phyloP scores from a whole-genome alignment of 1,284 basidiomycete genomes.

The Fomitiporia mediterranea region DNA sequence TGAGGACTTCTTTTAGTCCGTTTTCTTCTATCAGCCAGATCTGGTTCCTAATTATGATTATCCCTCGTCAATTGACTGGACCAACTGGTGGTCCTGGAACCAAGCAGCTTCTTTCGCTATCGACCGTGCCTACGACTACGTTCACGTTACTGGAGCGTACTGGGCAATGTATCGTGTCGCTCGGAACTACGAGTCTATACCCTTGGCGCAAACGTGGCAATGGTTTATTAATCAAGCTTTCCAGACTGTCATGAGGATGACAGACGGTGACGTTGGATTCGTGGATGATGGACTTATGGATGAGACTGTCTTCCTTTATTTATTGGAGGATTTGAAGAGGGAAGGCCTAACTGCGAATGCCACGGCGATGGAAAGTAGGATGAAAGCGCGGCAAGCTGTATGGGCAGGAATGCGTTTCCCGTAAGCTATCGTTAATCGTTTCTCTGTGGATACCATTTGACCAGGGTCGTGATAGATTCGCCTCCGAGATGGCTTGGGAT shows the following conservation, averaged over 20 bases:
- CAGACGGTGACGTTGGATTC: conserved; percentile 42
- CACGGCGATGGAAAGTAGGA: conserved; percentile 42
- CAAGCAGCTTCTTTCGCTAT: conserved; percentile 44
- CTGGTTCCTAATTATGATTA: conserved; percentile 45
- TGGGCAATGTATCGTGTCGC: conserved; percentile 57
- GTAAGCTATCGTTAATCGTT: conserved; percentile 31
- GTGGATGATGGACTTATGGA: conserved; percentile 51
- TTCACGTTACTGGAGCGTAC: conserved; percentile 53
- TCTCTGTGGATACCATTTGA: neutral
- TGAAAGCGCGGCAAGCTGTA: conserved; percentile 39
- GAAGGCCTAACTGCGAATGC: conserved; percentile 49
- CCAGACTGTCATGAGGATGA: conserved; percentile 45
- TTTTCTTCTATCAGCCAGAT: conserved; percentile 50
- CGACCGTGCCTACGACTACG: conserved; percentile 56
- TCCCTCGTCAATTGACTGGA: conserved; percentile 46
- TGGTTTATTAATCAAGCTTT: conserved; percentile 57
- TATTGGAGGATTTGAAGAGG: conserved; percentile 49
- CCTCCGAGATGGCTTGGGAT: conserved; percentile 61
- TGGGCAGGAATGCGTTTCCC: conserved; percentile 51
- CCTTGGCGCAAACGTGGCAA: conserved; percentile 44
- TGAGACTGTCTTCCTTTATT: conserved; percentile 47
- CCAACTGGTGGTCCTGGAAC: conserved; percentile 58
- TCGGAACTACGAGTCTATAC: conserved; percentile 49
- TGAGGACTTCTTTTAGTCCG: conserved; percentile 35
- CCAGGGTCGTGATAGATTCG: conserved; percentile 36